phyloP scores from a whole-genome alignment of 1,284 basidiomycete genomes.

The Ceratobasidium sp. region DNA sequence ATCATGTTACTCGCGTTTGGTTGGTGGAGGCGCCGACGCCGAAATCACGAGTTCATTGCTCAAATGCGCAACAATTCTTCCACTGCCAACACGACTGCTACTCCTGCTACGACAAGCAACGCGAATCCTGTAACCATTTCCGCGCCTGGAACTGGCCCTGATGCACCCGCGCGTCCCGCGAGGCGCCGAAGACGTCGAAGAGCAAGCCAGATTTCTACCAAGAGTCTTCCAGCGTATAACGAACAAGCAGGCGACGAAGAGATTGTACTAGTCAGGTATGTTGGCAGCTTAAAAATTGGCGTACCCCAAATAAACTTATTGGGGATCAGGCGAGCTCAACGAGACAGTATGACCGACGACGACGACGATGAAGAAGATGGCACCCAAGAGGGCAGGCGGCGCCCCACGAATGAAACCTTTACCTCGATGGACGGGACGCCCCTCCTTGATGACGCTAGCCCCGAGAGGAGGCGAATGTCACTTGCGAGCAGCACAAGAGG shows the following conservation, averaged over 20 bases:
- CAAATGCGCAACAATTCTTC: constrained; percentile 21
- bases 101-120: not conserved
- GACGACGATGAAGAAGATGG: constrained; percentile 26
- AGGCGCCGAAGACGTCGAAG: constrained; percentile 62
- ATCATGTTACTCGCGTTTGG: constrained; percentile 3
- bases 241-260: constrained; percentile 83
- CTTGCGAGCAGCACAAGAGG: constrained; percentile 27
- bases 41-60: constrained; percentile 8
- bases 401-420: not conserved
- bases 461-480: constrained; percentile 14
- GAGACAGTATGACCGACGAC: constrained; percentile 30
- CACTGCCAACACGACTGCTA: not conserved
- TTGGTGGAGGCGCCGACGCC: constrained; percentile 34
- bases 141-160: constrained; percentile 13
- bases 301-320: not conserved
- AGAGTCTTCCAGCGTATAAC: constrained; percentile 75
- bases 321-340: constrained; percentile 16
- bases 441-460: constrained; percentile 40
- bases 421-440: constrained; percentile 24
- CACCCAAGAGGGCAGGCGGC: constrained; percentile 6
- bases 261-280: constrained; percentile 74
- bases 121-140: not conserved
- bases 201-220: constrained; percentile 74
- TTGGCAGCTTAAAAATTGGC: not conserved
- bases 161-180: constrained; percentile 31